phyloP scores from a whole-genome alignment of 768 basidiomycete species.

The Rhizopogon rudus region DNA sequence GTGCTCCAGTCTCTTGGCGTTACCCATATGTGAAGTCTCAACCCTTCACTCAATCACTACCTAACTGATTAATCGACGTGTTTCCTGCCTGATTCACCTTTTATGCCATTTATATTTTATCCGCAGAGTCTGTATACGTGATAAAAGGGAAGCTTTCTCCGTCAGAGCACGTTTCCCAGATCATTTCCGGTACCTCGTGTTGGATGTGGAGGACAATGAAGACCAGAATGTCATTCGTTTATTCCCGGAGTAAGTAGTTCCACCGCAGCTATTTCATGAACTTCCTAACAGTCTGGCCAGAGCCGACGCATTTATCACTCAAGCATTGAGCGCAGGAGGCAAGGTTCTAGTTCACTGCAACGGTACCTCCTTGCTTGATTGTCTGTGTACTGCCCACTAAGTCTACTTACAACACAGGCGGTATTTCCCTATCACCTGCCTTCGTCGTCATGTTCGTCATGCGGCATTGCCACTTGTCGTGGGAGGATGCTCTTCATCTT shows the following conservation, averaged over 20 bases:
- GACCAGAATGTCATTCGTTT: conserved; percentile 92
- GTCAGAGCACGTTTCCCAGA: conserved; percentile 83
- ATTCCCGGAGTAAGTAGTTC: conserved; percentile 70
- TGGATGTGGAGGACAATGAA: conserved; percentile 89
- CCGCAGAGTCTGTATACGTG: conserved; percentile 82
- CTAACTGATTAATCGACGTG: conserved; percentile 4
- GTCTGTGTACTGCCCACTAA: not conserved
- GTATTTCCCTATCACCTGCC: conserved; percentile 82
- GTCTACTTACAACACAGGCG: conserved; percentile 42
- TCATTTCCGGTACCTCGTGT: conserved; percentile 68
- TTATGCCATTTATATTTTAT: not conserved
- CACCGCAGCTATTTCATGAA: not conserved
- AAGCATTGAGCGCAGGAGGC: conserved; percentile 53
- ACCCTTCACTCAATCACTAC: not conserved
- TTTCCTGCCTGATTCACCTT: conserved; percentile 9
- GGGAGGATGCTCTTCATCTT: conserved; percentile 85
- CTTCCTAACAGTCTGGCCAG: conserved; percentile 30
- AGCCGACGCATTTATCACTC: conserved; percentile 71
- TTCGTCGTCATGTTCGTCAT: conserved; percentile 94
- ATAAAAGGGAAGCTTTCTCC: conserved; percentile 86
- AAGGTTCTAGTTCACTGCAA: conserved; percentile 88
- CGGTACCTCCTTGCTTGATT: conserved; percentile 35
- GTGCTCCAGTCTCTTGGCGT: conserved; percentile 60
- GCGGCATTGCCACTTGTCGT: conserved; percentile 74
- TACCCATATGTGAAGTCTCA: conserved; percentile 66